Conservation (phyloP, 2,329 filamentous ascomycete genomes). For the Trichophyton simii region DNA sequence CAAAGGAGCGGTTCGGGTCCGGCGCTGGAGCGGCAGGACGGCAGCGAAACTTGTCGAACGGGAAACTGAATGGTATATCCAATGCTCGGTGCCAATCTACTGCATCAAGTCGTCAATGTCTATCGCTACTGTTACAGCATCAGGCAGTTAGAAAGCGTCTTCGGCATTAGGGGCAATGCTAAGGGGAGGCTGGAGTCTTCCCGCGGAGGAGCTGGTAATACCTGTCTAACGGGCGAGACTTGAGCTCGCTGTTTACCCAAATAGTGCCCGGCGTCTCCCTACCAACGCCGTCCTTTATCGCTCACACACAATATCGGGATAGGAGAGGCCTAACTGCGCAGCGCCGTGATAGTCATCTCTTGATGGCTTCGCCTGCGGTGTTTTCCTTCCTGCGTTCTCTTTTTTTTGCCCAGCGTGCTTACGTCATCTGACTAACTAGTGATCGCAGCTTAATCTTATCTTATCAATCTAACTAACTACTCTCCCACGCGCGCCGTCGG, state of each 20-base stretch:
- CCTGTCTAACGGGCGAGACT: neutral
- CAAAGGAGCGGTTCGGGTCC: neutral
- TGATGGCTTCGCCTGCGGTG: neutral
- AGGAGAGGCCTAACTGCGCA: neutral
- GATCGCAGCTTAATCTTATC: neutral
- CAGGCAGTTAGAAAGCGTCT: neutral
- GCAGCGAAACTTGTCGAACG: neutral
- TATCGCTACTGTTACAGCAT: neutral
- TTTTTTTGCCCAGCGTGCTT: neutral
- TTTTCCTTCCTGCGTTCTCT: neutral
- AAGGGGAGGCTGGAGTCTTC: neutral
- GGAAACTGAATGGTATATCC: neutral
- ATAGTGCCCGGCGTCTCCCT: neutral
- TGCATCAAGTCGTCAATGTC: neutral
- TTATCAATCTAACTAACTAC: neutral
- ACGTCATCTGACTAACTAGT: neutral
- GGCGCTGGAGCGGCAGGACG: neutral
- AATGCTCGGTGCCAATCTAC: neutral
- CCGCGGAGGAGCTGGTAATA: neutral
- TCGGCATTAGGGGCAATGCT: neutral
- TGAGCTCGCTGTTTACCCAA: neutral
- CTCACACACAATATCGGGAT: neutral
- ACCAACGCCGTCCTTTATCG: neutral
- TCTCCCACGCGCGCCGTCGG: neutral
- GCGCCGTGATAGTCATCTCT: neutral